Base-by-base conservation (phyloP, 177 flowering plant species). In the Vitis hybrid region DNA sequence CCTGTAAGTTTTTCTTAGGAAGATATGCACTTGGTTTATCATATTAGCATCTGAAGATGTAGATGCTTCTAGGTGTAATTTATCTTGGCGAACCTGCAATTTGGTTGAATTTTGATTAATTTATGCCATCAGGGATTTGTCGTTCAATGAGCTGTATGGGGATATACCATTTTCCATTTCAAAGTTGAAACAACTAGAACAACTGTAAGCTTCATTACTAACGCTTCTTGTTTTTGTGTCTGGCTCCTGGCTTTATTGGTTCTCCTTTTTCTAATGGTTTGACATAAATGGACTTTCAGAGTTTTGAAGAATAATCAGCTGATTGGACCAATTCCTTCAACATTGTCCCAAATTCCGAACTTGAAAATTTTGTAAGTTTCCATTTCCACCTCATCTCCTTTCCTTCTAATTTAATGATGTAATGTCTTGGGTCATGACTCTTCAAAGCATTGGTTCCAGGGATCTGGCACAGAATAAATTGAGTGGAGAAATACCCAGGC, bases 81-180 rank as follows among this genome's bases (percentile, higher is more conserved):
- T 48, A 35, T 40, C 40, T 54, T 2, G 11, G 4, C 19, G 24
- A 2, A 46, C 59, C 30, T 40, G 17, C 9, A 10, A 3, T 56
- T 58, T 56, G 24, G 52, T 15, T 60, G 11, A 54, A 18, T 54
- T 13, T 19, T 63, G 56, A 46, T 66, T 60, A 11, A 30, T 12
- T 74, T 66, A 5, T 72, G 40, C 62, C 59, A 14, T 51, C 69
- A 96, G 99, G 85, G 99, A 96, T 72, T 81, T 96, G 74, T 96
- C 99, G 2, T 87, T 79, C 72, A 96, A 96, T 72, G 85, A 80
- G 70, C 78, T 96, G 30, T 72, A 74, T 69, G 98, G 99, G n/a
- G 99, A 96, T 70, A 93, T 96, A 59, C 99, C 99, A 14, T 96
- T 88, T 79, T 94, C 99, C 30, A 76, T 96, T 40, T 94, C 99